Evolutionary conservation across 345 rosid species (phyloP), one percentile per base, ranked within the genome.

Genomic region (Crucihimalaya himalaica): DNA sequence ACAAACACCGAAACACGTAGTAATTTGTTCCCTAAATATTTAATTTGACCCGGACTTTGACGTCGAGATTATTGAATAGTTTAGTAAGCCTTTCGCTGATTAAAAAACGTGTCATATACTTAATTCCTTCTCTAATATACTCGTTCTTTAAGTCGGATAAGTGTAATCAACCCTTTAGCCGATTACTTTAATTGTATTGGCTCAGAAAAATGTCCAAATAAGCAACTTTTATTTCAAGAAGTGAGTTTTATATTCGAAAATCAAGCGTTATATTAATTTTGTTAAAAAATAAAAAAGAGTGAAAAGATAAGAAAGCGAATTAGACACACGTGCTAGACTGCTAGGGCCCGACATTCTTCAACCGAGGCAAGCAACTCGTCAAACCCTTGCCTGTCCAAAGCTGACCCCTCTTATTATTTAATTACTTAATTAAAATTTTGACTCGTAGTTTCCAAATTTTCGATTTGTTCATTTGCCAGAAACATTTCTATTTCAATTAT

Each of bases 331-430:
- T 75, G 79, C 50, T 68, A 32, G 57, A 61, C 32, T 67, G 46
- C 20, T 61, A 68, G 70, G 68, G 3, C 51, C 74, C 79, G 74
- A 75, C 70, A 75, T 75, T 68, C 79, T 74, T 67, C 37, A 37
- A 67, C 47, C 62, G 54, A 74, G 78, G 73, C 68, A 66, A 60
- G 45, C 68, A 51, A 50, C 68, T 75, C 68, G 74, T 61, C 79
- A 68, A 60, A 61, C 74, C 48, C 56, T 75, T 75, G 29, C 79
- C 69, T 60, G 68, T 60, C 63, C 32, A 67, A 59, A 51, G 55
- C 68, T 59, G 55, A 74, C 18, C 37, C 68, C 68, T 67, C 47
- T 58, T 1, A 19, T 59, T 67, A 50, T 66, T 48, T 3, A 13
- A 5, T 13, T 65, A 64, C 64, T 61, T 28, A 13, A 13, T 55